Evolutionary conservation across 2,329 filamentous ascomycete genomes (phyloP).

Genomic region (Aspergillus chevalieri): DNA sequence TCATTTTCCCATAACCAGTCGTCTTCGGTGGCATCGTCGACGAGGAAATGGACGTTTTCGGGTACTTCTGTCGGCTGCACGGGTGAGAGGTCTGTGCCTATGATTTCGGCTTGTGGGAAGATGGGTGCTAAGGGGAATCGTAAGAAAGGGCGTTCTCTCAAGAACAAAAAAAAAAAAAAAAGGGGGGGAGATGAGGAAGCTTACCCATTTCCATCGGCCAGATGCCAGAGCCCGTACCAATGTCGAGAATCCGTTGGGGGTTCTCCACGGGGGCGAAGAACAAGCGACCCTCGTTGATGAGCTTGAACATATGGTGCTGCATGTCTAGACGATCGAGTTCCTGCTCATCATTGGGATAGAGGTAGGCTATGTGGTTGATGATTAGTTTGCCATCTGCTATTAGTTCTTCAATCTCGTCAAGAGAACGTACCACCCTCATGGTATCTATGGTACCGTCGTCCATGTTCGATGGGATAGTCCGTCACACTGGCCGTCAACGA

Average conservation of each 20-base stretch:
- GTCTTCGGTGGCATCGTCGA: conserved; percentile 61
- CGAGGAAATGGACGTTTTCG: conserved; percentile 66
- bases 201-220: conserved; percentile 64
- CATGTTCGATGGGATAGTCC: conserved; percentile 39
- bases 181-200: conserved; percentile 8
- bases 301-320: conserved; percentile 50
- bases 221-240: conserved; percentile 58
- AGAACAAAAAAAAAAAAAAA: conserved; percentile 2
- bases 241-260: conserved; percentile 48
- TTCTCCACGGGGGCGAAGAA: conserved; percentile 43
- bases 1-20: conserved; percentile 52
- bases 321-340: conserved; percentile 52
- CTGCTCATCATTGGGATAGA: conserved; percentile 48
- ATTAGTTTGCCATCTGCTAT: conserved; percentile 9
- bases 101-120: conserved; percentile 54
- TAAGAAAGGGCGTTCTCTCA: conserved; percentile 6
- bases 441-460: conserved; percentile 40
- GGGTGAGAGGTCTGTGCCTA: conserved; percentile 62
- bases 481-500: conserved; percentile 39
- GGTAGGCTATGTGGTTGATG: conserved; percentile 26
- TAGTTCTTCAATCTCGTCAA: neutral
- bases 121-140: conserved; percentile 26
- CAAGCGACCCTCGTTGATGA: conserved; percentile 41
- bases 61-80: conserved; percentile 63
- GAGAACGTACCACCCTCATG: conserved; percentile 36